Evolutionary conservation across 2,329 filamentous ascomycete genomes (phyloP).

Genomic region (Talaromyces atroroseus): DNA sequence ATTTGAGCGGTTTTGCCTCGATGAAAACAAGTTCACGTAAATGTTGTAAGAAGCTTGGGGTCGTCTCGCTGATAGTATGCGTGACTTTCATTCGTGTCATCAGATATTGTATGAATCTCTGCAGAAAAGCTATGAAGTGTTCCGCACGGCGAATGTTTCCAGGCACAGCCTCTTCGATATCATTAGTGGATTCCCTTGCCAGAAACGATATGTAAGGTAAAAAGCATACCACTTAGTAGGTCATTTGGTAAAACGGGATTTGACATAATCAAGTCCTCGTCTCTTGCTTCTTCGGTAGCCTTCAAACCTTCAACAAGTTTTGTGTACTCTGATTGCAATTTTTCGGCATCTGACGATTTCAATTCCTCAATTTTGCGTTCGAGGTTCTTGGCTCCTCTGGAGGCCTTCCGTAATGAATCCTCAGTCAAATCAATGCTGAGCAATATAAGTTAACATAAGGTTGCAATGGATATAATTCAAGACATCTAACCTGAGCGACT

Average conservation of each 20-base stretch:
- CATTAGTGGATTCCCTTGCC: neutral
- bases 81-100: conserved; percentile 98
- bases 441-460: neutral
- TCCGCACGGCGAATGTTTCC: conserved; percentile 95
- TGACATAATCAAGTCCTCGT: conserved; percentile 95
- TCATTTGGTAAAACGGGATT: conserved; percentile 94
- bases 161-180: conserved; percentile 68
- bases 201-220: neutral
- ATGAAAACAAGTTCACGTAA: conserved; percentile 96
- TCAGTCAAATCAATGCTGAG: conserved; percentile 95
- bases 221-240: conserved; percentile 59
- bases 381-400: conserved; percentile 81
- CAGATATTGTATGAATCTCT: conserved; percentile 94
- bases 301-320: conserved; percentile 90
- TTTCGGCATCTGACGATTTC: conserved; percentile 91
- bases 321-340: conserved; percentile 89
- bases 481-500: conserved; percentile 51
- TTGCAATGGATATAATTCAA: neutral
- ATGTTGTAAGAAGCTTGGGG: conserved; percentile 86
- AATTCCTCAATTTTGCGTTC: conserved; percentile 89
- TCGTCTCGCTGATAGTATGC: conserved; percentile 95
- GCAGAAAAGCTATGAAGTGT: conserved; percentile 91
- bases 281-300: conserved; percentile 79
- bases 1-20: conserved; percentile 85
- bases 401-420: conserved; percentile 85